These are phyloP conservation scores for Pythium phragmiticola DNA, from an alignment of 352 stramenopile species.

Conservation along the genomic window DNA sequence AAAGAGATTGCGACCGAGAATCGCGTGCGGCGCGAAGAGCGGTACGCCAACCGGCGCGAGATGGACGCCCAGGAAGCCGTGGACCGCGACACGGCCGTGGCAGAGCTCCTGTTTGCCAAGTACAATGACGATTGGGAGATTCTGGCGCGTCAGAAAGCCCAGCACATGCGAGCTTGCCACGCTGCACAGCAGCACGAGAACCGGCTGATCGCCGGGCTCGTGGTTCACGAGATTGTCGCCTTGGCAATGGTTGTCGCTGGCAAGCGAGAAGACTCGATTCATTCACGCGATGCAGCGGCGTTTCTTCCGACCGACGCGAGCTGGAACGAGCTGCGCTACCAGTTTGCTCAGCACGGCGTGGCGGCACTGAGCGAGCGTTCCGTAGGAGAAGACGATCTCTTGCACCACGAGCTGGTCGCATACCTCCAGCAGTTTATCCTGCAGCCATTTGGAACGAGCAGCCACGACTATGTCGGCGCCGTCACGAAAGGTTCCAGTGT, in stretches of 20 bases:
- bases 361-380: neutral
- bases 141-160: conserved; percentile 37
- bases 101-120: conserved; percentile 51
- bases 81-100: conserved; percentile 50
- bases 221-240: conserved; percentile 54
- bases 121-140: conserved; percentile 65
- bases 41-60: conserved; percentile 53
- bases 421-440: conserved; percentile 44
- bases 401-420: conserved; percentile 39
- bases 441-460: conserved; percentile 6
- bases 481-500: conserved; percentile 21
- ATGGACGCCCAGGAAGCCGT: conserved; percentile 43
- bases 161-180: conserved; percentile 33
- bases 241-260: conserved; percentile 55
- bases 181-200: conserved; percentile 42
- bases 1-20: conserved; percentile 72
- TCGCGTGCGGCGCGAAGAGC: conserved; percentile 38
- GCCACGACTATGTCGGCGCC: conserved; percentile 24
- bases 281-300: conserved; percentile 30
- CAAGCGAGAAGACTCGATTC: conserved; percentile 47
- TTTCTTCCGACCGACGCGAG: conserved; percentile 42
- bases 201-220: conserved; percentile 35
- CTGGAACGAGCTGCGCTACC: conserved; percentile 57
- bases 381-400: neutral
- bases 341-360: conserved; percentile 32